A percentile compares a stretch with the other conserved stretches of the same genome.
phyloP scores from a whole-genome alignment of 495 filamentous ascomycete species.

The Penicillium waksmanii region DNA sequence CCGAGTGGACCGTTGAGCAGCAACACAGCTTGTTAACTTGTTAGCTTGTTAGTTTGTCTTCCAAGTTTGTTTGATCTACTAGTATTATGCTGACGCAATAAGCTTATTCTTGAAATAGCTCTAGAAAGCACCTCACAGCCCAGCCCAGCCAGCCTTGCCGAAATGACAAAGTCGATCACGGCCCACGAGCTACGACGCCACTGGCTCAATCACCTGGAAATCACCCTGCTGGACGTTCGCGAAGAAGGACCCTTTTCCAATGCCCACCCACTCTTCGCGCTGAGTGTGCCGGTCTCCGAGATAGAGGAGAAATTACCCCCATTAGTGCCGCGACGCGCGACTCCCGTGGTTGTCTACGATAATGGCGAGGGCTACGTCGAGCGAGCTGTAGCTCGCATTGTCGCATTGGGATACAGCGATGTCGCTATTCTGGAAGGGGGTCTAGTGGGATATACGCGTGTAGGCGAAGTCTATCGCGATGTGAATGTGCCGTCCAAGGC shows the following conservation, averaged over 20 bases:
- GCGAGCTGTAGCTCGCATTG: constrained; percentile 19
- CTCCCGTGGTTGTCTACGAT: constrained; percentile 28
- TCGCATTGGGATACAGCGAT: constrained; percentile 22
- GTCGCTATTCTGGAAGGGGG: constrained; percentile 28
- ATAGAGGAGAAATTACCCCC: constrained; percentile 25
- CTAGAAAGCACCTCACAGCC: neutral
- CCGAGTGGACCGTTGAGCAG: neutral
- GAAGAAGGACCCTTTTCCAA: constrained; percentile 32
- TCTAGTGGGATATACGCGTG: constrained; percentile 20
- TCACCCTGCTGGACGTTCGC: constrained; percentile 29
- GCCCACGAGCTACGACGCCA: constrained; percentile 19
- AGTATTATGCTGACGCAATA: neutral
- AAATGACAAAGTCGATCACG: constrained; percentile 21
- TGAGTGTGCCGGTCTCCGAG: constrained; percentile 30
- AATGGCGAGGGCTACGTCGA: constrained; percentile 26
- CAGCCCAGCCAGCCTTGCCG: neutral
- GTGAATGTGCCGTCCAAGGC: constrained; percentile 35
- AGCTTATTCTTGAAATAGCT: neutral
- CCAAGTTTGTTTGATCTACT: neutral
- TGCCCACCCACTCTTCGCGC: constrained; percentile 26
- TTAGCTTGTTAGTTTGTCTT: neutral
- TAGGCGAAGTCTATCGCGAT: constrained; percentile 34
- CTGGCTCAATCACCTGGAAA: constrained; percentile 23
- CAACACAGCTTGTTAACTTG: no score
- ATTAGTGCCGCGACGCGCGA: constrained; percentile 20